Conservation (phyloP, 2,329 filamentous ascomycete genomes). For the Rhynchosporium graminicola region DNA sequence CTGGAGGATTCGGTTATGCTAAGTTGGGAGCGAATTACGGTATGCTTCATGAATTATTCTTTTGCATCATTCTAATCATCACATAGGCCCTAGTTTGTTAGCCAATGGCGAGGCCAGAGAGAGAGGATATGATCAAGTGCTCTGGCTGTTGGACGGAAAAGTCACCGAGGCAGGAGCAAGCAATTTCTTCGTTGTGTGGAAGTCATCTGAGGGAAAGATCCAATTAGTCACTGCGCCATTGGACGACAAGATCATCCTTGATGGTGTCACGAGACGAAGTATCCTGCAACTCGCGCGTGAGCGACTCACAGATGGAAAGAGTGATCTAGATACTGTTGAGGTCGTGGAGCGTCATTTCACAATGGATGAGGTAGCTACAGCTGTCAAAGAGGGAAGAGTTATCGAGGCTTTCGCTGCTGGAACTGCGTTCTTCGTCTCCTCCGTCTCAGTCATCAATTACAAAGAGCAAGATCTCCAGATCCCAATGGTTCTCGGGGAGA, state of each 20-base stretch:
- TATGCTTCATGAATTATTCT: not conserved
- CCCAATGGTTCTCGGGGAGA: conserved; percentile 56
- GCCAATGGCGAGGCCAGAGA: conserved; percentile 74
- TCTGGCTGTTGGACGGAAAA: conserved; percentile 85
- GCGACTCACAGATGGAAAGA: conserved; percentile 51
- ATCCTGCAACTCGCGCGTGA: conserved; percentile 71
- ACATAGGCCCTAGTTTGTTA: conserved; percentile 62
- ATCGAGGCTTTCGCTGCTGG: conserved; percentile 85
- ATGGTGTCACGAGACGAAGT: conserved; percentile 83
- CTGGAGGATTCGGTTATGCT: conserved; percentile 86
- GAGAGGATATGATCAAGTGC: conserved; percentile 80
- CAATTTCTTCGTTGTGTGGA: conserved; percentile 90
- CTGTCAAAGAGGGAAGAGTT: conserved; percentile 71
- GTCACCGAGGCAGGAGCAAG: conserved; percentile 91
- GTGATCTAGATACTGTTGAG: conserved; percentile 54
- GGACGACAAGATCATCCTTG: conserved; percentile 79
- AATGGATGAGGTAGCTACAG: conserved; percentile 75
- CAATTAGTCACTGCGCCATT: conserved; percentile 83
- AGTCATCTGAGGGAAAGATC: conserved; percentile 59
- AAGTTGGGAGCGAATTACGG: conserved; percentile 96
- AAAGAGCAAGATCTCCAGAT: conserved; percentile 63
- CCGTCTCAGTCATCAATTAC: conserved; percentile 69
- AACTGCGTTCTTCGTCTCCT: conserved; percentile 78
- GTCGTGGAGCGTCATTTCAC: conserved; percentile 82
- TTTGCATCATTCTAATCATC: not conserved